Evolutionary conservation across 1,284 basidiomycete genomes (phyloP).

Genomic region (Ustilago trichophora): DNA sequence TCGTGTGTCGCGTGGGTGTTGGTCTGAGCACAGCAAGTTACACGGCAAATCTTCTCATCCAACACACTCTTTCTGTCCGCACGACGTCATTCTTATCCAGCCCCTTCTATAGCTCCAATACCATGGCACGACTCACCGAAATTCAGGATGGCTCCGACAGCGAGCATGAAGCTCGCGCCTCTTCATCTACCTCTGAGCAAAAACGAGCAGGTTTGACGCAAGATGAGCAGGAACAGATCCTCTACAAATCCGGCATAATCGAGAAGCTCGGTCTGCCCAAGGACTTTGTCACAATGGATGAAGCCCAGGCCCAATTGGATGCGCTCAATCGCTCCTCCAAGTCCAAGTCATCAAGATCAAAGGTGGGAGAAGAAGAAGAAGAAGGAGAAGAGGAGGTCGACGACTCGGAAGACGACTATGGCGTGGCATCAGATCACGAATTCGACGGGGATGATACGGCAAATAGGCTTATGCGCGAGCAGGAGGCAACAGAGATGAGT

Average conservation of each 20-base stretch:
- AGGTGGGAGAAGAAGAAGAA: not conserved
- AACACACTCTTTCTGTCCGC: not conserved
- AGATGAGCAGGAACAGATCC: conserved; percentile 39
- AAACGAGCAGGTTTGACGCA: conserved; percentile 26
- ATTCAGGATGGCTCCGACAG: conserved; percentile 32
- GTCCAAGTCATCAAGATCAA: not conserved
- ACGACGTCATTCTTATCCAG: too few relatives aligned
- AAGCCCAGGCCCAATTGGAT: conserved; percentile 35
- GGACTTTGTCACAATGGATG: conserved; percentile 43
- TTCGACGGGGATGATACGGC: conserved; percentile 42
- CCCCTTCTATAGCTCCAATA: not conserved
- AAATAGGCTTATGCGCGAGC: conserved; percentile 37
- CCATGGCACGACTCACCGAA: conserved; percentile 40
- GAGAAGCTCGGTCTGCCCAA: conserved; percentile 46
- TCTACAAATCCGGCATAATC: conserved; percentile 38
- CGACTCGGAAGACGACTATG: conserved; percentile 41
- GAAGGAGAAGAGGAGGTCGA: conserved; percentile 7
- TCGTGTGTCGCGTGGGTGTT: conserved; percentile 11
- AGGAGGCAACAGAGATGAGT: conserved; percentile 45
- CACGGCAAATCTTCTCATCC: conserved; percentile 1
- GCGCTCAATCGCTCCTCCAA: conserved; percentile 12
- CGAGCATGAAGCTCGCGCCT: conserved; percentile 14
- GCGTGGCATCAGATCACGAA: conserved; percentile 29
- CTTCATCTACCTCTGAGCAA: not conserved
- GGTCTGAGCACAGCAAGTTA: not conserved